A percentile compares a stretch with the other conserved stretches of the same genome.
Evolutionary conservation across 2,329 filamentous ascomycete species (phyloP).

Genomic region (Pseudonectria foliicola): DNA sequence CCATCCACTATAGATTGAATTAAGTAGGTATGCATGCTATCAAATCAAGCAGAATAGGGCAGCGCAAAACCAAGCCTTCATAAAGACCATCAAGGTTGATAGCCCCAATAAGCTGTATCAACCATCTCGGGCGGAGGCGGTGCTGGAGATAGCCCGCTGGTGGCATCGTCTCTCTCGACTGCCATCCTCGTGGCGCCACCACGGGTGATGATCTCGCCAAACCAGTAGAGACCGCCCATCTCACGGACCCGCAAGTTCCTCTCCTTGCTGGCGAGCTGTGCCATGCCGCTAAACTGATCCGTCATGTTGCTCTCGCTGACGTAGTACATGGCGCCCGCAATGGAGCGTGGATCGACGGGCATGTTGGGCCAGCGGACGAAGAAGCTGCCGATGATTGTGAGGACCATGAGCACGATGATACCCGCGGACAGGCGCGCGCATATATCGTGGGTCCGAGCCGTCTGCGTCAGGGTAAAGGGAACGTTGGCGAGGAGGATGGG

Average conservation of each 20-base stretch:
- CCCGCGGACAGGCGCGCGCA: constrained; percentile 34
- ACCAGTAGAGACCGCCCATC: constrained; percentile 18
- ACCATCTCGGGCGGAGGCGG: too few species aligned
- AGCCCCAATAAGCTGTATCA: too few species aligned
- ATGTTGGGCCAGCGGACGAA: constrained; percentile 36
- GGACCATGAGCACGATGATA: constrained; percentile 36
- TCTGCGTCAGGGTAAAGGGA: constrained; percentile 37
- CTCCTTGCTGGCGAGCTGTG: constrained; percentile 12
- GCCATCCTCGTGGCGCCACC: constrained; percentile 14
- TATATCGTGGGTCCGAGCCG: constrained; percentile 29
- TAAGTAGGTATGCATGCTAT: too few species aligned
- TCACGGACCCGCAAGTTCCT: constrained; percentile 15
- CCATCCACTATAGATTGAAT: too few species aligned
- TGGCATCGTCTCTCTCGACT: constrained; percentile 20
- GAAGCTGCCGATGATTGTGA: constrained; percentile 33
- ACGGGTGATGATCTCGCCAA: constrained; percentile 15
- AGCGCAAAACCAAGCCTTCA: too few species aligned
- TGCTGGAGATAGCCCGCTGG: neutral
- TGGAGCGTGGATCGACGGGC: constrained; percentile 39
- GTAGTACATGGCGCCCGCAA: constrained; percentile 40
- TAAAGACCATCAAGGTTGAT: too few species aligned
- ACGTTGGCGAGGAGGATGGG: constrained; percentile 43
- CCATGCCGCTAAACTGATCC: constrained; percentile 17
- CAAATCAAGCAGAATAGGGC: too few species aligned
- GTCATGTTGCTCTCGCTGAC: constrained; percentile 23